Conservation (phyloP, 2,329 filamentous ascomycete species). For the Colletotrichum musae region DNA sequence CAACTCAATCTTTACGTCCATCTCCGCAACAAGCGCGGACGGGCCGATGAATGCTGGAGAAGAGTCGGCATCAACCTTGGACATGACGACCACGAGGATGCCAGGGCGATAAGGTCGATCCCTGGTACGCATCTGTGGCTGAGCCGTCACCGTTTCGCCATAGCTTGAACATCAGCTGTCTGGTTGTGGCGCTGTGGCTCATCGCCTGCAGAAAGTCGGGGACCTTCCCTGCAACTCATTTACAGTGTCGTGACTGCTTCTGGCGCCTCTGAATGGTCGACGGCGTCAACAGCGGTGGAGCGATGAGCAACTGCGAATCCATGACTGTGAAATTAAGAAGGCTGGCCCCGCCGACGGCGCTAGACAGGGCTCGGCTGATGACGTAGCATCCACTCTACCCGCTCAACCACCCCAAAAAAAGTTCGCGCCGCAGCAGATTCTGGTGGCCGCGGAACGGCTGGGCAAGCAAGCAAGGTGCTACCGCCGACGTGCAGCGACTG, state of each 20-base stretch:
- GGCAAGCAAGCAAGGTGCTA: slow-evolving; percentile 8
- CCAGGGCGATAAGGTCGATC: slow-evolving; percentile 24
- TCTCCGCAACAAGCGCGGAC: slow-evolving; percentile 18
- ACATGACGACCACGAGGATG: neutral
- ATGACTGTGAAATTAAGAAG: slow-evolving; percentile 24
- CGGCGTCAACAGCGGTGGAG: slow-evolving; percentile 1
- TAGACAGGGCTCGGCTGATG: slow-evolving; percentile 34
- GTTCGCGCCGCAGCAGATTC: slow-evolving; percentile 23
- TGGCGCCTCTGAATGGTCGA: slow-evolving; percentile 24
- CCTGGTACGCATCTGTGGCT: slow-evolving; percentile 28
- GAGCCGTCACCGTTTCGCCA: slow-evolving; percentile 28
- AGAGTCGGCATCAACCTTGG: slow-evolving; percentile 24
- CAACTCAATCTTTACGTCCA: slow-evolving; percentile 10
- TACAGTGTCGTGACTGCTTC: slow-evolving; percentile 1
- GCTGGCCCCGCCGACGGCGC: neutral
- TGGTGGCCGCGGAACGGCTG: slow-evolving; percentile 7
- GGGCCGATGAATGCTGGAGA: slow-evolving; percentile 31
- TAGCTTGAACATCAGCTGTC: slow-evolving; percentile 17
- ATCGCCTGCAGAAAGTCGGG: slow-evolving; percentile 7
- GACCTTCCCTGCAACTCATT: slow-evolving; percentile 1
- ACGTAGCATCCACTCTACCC: slow-evolving; percentile 37
- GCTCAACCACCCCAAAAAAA: slow-evolving; percentile 13
- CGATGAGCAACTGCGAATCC: slow-evolving; percentile 15
- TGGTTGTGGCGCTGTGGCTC: slow-evolving; percentile 37
- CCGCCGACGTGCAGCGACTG: slow-evolving; percentile 10